These are phyloP conservation scores for Saccharomycopsis vini DNA, from an alignment of 805 yeast species.

Conservation along the genomic window DNA sequence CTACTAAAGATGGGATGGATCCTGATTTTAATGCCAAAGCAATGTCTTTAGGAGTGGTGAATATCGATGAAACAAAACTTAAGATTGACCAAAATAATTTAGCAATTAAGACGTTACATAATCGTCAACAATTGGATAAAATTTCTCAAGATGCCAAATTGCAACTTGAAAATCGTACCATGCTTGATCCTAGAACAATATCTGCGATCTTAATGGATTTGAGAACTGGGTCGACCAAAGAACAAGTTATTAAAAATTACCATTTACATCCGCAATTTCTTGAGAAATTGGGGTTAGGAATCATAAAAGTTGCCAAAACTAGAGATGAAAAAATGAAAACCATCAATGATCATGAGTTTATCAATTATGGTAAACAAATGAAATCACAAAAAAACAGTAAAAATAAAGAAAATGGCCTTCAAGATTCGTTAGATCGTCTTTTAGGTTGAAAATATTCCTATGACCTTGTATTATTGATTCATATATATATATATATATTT, in stretches of 20 bases:
- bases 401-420: conserved; percentile 1
- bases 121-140: conserved; percentile 7
- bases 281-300: conserved; percentile 3
- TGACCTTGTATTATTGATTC: too few species aligned
- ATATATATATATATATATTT: too few species aligned
- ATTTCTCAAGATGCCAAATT: conserved; percentile 9
- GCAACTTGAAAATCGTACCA: conserved; percentile 3
- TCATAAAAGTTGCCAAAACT: conserved; percentile 11
- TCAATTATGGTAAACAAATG: too few species aligned
- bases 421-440: conserved; percentile 5
- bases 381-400: neutral
- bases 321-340: conserved; percentile 10
- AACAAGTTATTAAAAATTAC: conserved; percentile 5
- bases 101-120: conserved; percentile 15
- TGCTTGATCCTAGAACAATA: conserved; percentile 17
- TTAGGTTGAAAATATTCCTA: too few species aligned
- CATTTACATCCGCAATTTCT: conserved; percentile 8
- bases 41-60: conserved; percentile 16
- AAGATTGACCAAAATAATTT: conserved; percentile 12
- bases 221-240: conserved; percentile 7
- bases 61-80: conserved; percentile 6
- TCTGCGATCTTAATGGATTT: conserved; percentile 14
- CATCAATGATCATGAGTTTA: conserved; percentile 11
- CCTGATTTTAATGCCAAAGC: conserved; percentile 9
- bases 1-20: conserved; percentile 17